Percentiles rank a stretch among this genome's conserved stretches.
Evolutionary conservation across 495 filamentous ascomycete genomes (phyloP).

Genomic region (Podospora fimiseda): DNA sequence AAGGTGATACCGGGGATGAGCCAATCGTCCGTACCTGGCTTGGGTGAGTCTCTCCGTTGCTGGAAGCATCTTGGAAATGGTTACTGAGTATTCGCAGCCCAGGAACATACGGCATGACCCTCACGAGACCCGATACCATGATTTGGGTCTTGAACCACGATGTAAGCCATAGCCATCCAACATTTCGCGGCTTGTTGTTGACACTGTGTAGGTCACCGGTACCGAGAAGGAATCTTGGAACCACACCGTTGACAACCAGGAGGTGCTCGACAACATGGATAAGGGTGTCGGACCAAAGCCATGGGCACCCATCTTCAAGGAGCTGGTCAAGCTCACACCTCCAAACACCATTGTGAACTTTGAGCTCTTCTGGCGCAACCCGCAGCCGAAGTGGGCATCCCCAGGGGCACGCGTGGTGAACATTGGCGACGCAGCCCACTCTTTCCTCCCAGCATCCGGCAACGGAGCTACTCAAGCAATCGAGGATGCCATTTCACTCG

Average conservation of each 20-base stretch:
- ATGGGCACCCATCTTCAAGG: slow-evolving; percentile 52
- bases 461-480: slow-evolving; percentile 67
- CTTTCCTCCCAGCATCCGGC: slow-evolving; percentile 59
- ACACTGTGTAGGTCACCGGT: no score
- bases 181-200: no score
- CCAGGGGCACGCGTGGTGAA: slow-evolving; percentile 52
- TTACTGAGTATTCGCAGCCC: slow-evolving; percentile 36
- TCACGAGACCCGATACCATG: slow-evolving; percentile 44
- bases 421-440: slow-evolving; percentile 63
- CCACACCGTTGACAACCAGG: slow-evolving; percentile 46
- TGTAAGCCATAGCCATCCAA: no score
- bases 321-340: slow-evolving; percentile 52
- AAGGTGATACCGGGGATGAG: slow-evolving; percentile 29
- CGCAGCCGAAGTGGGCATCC: slow-evolving; percentile 58
- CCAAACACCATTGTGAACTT: slow-evolving; percentile 55
- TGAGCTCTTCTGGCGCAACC: slow-evolving; percentile 62
- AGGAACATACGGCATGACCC: slow-evolving; percentile 43
- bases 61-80: no score
- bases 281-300: slow-evolving; percentile 32
- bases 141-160: slow-evolving; percentile 55
- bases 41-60: slow-evolving; percentile 25
- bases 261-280: slow-evolving; percentile 49
- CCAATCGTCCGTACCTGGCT: slow-evolving; percentile 38
- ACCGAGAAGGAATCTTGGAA: slow-evolving; percentile 47
- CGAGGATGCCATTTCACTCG: slow-evolving; percentile 61